Evolutionary conservation across 192 early-diverging fungal species (phyloP).

Genomic region (Coemansia sp.): DNA sequence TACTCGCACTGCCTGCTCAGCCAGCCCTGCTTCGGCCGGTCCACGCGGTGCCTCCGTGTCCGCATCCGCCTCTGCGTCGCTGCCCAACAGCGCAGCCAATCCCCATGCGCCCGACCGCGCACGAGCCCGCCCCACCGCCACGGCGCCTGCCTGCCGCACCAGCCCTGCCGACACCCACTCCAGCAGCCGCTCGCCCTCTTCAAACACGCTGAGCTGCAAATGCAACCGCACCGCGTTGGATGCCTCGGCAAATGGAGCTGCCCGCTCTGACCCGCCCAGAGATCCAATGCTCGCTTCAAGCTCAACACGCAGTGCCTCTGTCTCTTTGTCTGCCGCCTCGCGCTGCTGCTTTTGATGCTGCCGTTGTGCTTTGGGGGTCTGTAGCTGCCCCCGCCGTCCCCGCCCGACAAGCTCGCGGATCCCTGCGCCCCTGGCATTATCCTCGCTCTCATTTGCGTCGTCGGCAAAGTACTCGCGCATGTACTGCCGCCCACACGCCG

Average conservation of each 20-base stretch:
- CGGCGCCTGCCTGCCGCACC: constrained; percentile 20
- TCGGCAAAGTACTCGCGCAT: constrained; percentile 50
- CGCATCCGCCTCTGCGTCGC: constrained; percentile 8
- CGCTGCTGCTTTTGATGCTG: neutral
- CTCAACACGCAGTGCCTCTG: constrained; percentile 4
- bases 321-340: constrained; percentile 2
- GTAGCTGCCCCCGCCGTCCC: neutral
- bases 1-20: constrained; percentile 49
- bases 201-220: constrained; percentile 50
- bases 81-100: constrained; percentile 35
- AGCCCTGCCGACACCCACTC: constrained; percentile 50
- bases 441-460: neutral
- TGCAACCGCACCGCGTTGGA: constrained; percentile 45
- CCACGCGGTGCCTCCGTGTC: constrained; percentile 18
- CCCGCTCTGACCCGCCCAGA: constrained; percentile 5
- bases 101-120: constrained; percentile 29
- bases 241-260: constrained; percentile 35
- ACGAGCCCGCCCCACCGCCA: neutral
- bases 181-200: constrained; percentile 41
- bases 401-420: constrained; percentile 1
- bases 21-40: neutral
- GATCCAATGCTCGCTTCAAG: constrained; percentile 6
- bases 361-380: neutral
- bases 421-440: neutral
- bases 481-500: constrained; percentile 40